These are phyloP conservation scores for Ananas comosus DNA, from an alignment of 176 grass and related monocot genomes.

Conservation along the genomic window DNA sequence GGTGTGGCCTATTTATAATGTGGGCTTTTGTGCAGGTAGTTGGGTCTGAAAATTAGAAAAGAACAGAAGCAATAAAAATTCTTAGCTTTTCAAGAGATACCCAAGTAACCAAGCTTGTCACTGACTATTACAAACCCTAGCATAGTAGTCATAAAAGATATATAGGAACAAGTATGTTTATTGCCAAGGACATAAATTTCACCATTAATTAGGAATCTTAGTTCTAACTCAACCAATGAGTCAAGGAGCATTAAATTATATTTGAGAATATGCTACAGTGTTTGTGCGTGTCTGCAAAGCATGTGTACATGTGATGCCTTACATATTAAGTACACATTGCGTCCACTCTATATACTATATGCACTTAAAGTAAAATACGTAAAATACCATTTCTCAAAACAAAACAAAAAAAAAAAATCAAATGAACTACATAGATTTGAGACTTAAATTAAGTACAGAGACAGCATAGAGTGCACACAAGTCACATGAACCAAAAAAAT, in stretches of 20 bases:
- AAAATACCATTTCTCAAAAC: not conserved
- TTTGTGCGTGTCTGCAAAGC: conserved; percentile 20
- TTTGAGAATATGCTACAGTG: conserved; percentile 21
- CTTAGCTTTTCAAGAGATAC: conserved; percentile 43
- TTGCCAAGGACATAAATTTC: conserved; percentile 49
- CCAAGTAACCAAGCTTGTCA: conserved; percentile 19
- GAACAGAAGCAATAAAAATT: conserved; percentile 19
- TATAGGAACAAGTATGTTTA: conserved; percentile 27
- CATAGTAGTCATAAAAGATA: conserved; percentile 7
- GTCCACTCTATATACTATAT: not conserved
- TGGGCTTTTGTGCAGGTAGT: not conserved
- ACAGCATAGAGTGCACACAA: not conserved
- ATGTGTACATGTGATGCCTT: conserved; percentile 16
- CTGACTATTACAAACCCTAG: conserved; percentile 21
- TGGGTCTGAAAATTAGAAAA: too few species aligned
- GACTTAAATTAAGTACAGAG: too few species aligned
- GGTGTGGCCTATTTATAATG: conserved; percentile 10
- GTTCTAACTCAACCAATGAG: conserved; percentile 36
- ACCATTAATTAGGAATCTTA: conserved; percentile 45
- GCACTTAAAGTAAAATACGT: not conserved
- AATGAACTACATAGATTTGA: not conserved
- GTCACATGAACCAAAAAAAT: too few species aligned
- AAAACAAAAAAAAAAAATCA: not conserved
- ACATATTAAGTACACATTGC: conserved; percentile 16
- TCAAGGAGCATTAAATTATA: conserved; percentile 35